Percentiles rank a stretch among this genome's conserved stretches.
These are phyloP conservation scores for Podaxis sp. DNA, from an alignment of 768 basidiomycete genomes.

Conservation along the genomic window DNA sequence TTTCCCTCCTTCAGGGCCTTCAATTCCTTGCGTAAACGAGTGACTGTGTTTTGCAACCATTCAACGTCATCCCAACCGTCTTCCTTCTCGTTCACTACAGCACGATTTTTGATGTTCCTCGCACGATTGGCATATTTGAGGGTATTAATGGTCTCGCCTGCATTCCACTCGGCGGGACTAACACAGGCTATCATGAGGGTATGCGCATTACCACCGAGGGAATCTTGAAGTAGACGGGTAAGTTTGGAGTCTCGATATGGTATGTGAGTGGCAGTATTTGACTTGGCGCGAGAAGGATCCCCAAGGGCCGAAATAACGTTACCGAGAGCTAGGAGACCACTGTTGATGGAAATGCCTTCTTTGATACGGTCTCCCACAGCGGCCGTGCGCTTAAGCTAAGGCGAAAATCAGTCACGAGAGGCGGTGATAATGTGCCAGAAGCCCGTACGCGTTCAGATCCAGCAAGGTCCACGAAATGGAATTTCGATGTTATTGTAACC, in stretches of 20 bases:
- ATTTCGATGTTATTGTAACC: slow-evolving; percentile 90
- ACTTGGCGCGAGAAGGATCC: slow-evolving; percentile 84
- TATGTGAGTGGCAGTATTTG: slow-evolving; percentile 81
- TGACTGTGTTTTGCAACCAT: slow-evolving; percentile 86
- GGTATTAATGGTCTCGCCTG: slow-evolving; percentile 89
- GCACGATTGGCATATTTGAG: slow-evolving; percentile 98
- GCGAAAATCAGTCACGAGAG: slow-evolving; percentile 15
- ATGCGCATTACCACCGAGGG: slow-evolving; percentile 94
- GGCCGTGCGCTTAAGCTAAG: slow-evolving; percentile 89
- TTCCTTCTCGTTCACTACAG: slow-evolving; percentile 88
- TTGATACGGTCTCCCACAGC: slow-evolving; percentile 96
- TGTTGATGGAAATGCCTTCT: slow-evolving; percentile 99
- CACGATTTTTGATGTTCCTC: slow-evolving; percentile 94
- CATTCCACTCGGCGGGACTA: slow-evolving; percentile 93
- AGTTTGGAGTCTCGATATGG: slow-evolving; percentile 99
- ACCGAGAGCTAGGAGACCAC: slow-evolving; percentile 90
- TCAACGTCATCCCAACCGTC: slow-evolving; percentile 99
- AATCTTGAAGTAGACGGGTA: slow-evolving; percentile 93
- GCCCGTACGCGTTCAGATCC: slow-evolving; percentile 85
- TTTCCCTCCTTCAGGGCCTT: slow-evolving; percentile 74
- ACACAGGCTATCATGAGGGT: slow-evolving; percentile 99
- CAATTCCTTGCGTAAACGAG: slow-evolving; percentile 83
- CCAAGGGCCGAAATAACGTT: slow-evolving; percentile 98
- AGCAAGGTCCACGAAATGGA: slow-evolving; percentile 97
- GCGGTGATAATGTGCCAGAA: background rate